Evolutionary conservation across 2,329 filamentous ascomycete species (phyloP), one percentile per base, ranked within the genome.

Genomic region (Coniochaeta prunicola): DNA sequence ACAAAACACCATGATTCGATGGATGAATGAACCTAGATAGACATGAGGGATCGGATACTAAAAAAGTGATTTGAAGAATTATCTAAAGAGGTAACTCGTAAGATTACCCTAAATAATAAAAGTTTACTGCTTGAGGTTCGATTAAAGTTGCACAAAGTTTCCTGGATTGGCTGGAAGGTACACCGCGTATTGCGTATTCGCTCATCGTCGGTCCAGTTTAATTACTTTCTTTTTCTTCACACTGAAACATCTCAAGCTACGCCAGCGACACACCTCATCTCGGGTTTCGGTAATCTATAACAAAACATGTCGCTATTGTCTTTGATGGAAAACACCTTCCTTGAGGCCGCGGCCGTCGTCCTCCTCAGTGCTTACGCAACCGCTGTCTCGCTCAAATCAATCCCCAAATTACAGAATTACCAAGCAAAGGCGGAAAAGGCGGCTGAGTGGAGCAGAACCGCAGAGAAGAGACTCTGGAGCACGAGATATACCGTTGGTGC

Each of bases 401-500:
- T 70, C 42, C 61, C 64, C 6, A 67, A 66, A 53, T 63, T 71
- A 17, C 64, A 58, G 15, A 66, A 62, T 21, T 70, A 70, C 61
- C 68, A 70, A 54, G 58, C 59, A 4, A 66, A 67, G 24, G 68
- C 65, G 24, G 59, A 69, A 56, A 67, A 65, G 58, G 68, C 68
- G 3, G 69, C 68, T 8, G 64, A 69, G 10, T 71, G 69, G 69
- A 71, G 68, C 62, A 61, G 57, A 26, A 59, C 60, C 1, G 68
- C 66, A 1, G 63, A 67, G 58, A 65, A 67, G 40, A 61, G 63
- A 7, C 62, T 71, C 13, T 65, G 66, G 66, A 64, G 65, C 5
- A 65, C 67, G 17, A 62, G 68, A 9, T 67, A 66, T 58, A 70
- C 69, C 17, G 66, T 71, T 15, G 68, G 62, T 17, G 63, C 67